Evolutionary conservation across 805 yeast species (phyloP), one percentile per base, ranked within the genome.

Genomic region (Barnettozyma vustinii): DNA sequence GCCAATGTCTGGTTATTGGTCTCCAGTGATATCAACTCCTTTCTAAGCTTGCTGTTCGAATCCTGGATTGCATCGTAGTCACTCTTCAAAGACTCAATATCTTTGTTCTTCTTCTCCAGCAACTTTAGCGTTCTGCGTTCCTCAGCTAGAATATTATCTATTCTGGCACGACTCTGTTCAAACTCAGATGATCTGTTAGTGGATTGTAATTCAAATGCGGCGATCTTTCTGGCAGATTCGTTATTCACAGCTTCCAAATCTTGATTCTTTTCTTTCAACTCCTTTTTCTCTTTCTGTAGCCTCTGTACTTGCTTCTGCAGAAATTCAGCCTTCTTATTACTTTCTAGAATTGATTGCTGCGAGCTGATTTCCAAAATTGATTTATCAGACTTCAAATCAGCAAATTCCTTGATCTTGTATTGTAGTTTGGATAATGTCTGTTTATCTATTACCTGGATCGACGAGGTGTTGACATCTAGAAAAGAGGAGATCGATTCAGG

Each of bases 31-130:
- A 75, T 57, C 23, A 75, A 52, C 20, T 64, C 57, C 42, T 69
- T 65, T 45, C 83, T 70, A 19, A 74, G 57, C 1, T 64, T 61
- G 40, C 68, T 66, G 48, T 66, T 70, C 9, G 65, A 54, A 4
- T 58, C 52, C 23, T 72, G 66, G 12, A 75, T 46, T 5, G 61
- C 57, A 18, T 63, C 68, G 12, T 72, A 58, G 42, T 79, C 83
- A 16, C 58, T 54, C 25, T 68, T 67, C 19, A 73, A 52, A 9
- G 58, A 60, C 5, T 59, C 61, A 12, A 68, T 53, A 46, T 71
- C 70, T 35, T 61, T 63, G 49, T 70, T 73, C 50, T 70, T 71
- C 37, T 60, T 57, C 44, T 64, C 68, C 10, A 73, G 47, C 40
- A 70, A 48, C 37, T 70, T 71, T 42, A 67, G 56, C 1, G 68